Evolutionary conservation across 768 basidiomycete species (phyloP), one percentile per base, ranked within the genome.

Genomic region (Calocybe gangraenosa): DNA sequence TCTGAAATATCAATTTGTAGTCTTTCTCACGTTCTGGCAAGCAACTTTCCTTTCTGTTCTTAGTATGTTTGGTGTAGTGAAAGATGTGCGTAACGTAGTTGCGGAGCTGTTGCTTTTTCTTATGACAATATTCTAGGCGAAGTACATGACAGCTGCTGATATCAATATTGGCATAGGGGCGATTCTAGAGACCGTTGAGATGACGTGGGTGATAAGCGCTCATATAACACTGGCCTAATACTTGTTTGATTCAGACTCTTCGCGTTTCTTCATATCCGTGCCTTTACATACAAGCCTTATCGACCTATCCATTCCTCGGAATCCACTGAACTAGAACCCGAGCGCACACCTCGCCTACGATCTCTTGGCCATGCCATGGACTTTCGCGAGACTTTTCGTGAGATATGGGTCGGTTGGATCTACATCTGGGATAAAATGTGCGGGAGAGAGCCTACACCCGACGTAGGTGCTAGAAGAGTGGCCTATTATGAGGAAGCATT

Each of bases 1-100:
- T 30, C 21, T 54, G 19, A 48, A 45, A 15, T 19, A 22, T 6
- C 44, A 1, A 2, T 21, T 42, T 10, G 5, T 50, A 78, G 82
- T 87, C 0, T 86, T 87, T 57, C 65, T 87, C 14, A 85, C 82
- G 6, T 88, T 88, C 58, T 89, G 86, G 86, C 86, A 88, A 61
- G 74, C 79, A 13, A 78, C 75, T 0, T 66, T 78, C 25, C 68
- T 89, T 11, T 75, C 78, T 3, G 47, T 78, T 13, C 70, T 88
- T 10, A 71, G 68, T 31, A 68, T 76, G 58, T 65, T 83, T 44
- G 78, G 76, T 0, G 65, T 84, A 3, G 73, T 88, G 46, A 84
- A 84, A 62, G 74, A 76, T 60, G 83, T 83, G 55, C 7, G 43
- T 37, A n/a, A 11, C 7, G 43, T 37, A n/a, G n/a, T 31, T 11